Conservation (phyloP, 2,329 filamentous ascomycete genomes). For the Ceratocystis huliohia region DNA sequence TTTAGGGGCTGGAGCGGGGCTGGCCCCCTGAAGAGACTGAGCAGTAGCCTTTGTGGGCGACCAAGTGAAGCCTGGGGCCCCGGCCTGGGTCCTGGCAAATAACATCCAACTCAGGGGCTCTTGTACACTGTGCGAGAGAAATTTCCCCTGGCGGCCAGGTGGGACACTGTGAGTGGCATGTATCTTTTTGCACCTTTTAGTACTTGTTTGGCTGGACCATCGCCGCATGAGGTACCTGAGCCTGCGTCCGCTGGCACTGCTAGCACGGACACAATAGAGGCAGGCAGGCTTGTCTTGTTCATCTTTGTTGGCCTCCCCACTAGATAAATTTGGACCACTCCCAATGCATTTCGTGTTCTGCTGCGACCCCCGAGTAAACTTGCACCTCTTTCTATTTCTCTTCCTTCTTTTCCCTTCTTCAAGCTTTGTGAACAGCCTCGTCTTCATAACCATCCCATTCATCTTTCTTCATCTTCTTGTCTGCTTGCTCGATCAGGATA, state of each 20-base stretch:
- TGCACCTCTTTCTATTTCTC: conserved; percentile 20
- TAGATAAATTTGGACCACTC: conserved; percentile 22
- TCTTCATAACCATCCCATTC: conserved; percentile 18
- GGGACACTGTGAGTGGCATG: conserved; percentile 12
- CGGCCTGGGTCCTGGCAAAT: conserved; percentile 5
- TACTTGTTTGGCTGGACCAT: conserved; percentile 5
- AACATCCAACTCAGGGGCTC: conserved; percentile 19
- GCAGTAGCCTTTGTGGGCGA: conserved; percentile 1
- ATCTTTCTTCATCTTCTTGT: conserved; percentile 20
- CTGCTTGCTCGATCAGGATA: conserved; percentile 23
- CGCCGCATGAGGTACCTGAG: conserved; percentile 19
- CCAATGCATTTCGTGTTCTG: conserved; percentile 21
- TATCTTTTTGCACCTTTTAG: conserved; percentile 11
- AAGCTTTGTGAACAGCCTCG: conserved; percentile 21
- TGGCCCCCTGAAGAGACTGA: conserved; percentile 13
- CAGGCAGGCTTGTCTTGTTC: conserved; percentile 11
- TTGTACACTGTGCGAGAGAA: conserved; percentile 19
- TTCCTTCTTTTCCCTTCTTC: conserved; percentile 18
- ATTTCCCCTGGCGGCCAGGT: conserved; percentile 19
- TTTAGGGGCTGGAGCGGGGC: conserved; percentile 18
- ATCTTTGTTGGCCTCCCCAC: conserved; percentile 21
- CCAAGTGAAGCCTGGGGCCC: conserved; percentile 9
- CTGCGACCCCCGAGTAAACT: conserved; percentile 18
- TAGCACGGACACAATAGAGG: conserved; percentile 17
- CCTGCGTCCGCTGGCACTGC: conserved; percentile 12